Evolutionary conservation across 257 asterid species (phyloP).

Genomic region (Nicotiana noctiflora): DNA sequence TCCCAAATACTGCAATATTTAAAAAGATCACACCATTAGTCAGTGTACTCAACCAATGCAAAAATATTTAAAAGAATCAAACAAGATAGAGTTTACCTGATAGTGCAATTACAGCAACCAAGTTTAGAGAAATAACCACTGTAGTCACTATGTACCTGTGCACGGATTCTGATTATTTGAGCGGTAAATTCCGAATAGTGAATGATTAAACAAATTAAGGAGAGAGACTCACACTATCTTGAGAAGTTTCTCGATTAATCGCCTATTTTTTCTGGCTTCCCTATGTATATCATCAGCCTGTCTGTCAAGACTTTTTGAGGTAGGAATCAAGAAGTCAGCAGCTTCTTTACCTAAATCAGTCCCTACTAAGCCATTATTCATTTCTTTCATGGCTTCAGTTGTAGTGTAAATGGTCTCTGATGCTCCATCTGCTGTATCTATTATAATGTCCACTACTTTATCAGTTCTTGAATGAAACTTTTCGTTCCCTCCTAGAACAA

Average conservation of each 20-base stretch:
- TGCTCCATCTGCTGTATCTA: slow-evolving; percentile 83
- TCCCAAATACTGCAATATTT: slow-evolving; percentile 31
- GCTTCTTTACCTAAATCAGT: slow-evolving; percentile 27
- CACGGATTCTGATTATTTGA: too few species aligned
- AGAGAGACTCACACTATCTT: slow-evolving; percentile 32
- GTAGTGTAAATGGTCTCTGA: slow-evolving; percentile 53
- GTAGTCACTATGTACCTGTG: slow-evolving; percentile 37
- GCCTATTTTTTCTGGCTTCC: slow-evolving; percentile 56
- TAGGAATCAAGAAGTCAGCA: slow-evolving; percentile 40
- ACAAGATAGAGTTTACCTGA: slow-evolving; percentile 34
- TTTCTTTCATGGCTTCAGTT: slow-evolving; percentile 61
- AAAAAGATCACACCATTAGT: background rate
- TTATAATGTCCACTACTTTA: slow-evolving; percentile 55
- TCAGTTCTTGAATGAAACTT: slow-evolving; percentile 57
- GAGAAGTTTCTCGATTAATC: slow-evolving; percentile 44
- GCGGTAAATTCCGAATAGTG: too few species aligned
- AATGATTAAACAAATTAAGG: too few species aligned
- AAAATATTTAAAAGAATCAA: background rate
- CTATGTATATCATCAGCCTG: slow-evolving; percentile 60
- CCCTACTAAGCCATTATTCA: slow-evolving; percentile 31
- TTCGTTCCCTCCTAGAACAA: slow-evolving; percentile 69
- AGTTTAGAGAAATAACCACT: slow-evolving; percentile 36
- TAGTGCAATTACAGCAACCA: slow-evolving; percentile 44
- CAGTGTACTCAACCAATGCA: background rate
- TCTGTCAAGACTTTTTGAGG: slow-evolving; percentile 45